phyloP scores from a whole-genome alignment of 352 stramenopile genomes.

The Phytopythium delawarense region DNA sequence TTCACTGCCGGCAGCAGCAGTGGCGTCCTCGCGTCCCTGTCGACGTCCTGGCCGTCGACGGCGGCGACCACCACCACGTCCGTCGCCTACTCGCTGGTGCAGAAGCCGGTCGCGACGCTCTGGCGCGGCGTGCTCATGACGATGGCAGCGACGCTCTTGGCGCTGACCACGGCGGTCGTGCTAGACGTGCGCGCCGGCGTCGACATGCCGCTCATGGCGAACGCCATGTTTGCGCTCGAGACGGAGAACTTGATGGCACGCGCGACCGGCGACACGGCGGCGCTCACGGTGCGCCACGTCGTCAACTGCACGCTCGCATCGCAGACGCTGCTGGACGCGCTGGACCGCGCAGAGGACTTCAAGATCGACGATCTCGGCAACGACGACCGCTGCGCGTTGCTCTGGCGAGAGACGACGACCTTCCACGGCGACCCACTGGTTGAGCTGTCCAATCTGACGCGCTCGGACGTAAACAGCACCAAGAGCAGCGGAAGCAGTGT shows the following conservation, averaged over 20 bases:
- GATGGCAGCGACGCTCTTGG: constrained; percentile 21
- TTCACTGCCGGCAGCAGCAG: not conserved
- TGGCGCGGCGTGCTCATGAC: constrained; percentile 26
- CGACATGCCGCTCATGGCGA: constrained; percentile 74
- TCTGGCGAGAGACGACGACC: constrained; percentile 59
- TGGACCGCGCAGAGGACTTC: constrained; percentile 43
- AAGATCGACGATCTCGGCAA: constrained; percentile 41
- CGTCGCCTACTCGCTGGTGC: constrained; percentile 8
- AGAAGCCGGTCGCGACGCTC: constrained; percentile 8
- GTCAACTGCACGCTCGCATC: constrained; percentile 68
- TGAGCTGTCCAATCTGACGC: constrained; percentile 22
- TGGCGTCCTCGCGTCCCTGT: not conserved
- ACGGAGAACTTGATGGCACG: constrained; percentile 50
- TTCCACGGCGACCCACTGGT: constrained; percentile 51
- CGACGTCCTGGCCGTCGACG: constrained; percentile 9
- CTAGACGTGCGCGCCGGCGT: constrained; percentile 39
- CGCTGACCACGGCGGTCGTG: constrained; percentile 43
- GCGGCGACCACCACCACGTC: constrained; percentile 13
- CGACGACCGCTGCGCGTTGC: constrained; percentile 52
- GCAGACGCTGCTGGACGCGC: constrained; percentile 35
- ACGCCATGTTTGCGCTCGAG: constrained; percentile 59
- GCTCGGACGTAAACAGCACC: not conserved
- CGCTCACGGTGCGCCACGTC: constrained; percentile 29
- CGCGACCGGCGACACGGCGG: constrained; percentile 16
- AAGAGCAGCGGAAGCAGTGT: constrained; percentile 4